These are phyloP conservation scores for Thinopyrum obtusiflorum DNA, from an alignment of 202 grass and related monocot genomes.

Conservation along the genomic window DNA sequence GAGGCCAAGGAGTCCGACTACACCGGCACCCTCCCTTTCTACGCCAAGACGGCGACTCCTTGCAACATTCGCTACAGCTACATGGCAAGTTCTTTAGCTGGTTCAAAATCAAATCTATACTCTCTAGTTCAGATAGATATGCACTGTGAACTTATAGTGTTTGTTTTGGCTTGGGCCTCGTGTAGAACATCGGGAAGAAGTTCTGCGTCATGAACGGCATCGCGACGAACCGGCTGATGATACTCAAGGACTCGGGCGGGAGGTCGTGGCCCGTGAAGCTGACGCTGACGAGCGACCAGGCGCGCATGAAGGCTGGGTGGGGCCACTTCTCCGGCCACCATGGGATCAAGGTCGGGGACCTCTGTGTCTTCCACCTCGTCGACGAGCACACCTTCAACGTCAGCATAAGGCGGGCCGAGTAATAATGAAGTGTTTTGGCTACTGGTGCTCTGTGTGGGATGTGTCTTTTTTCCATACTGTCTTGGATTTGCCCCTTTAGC, in stretches of 20 bases:
- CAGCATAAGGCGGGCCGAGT: neutral
- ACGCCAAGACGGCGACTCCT: neutral
- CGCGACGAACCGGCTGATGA: neutral
- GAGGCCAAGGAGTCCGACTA: neutral
- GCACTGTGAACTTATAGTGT: neutral
- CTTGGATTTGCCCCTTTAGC: neutral
- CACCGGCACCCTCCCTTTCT: neutral
- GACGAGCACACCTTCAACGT: conserved; percentile 6
- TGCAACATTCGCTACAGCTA: conserved; percentile 26
- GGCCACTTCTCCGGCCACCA: conserved; percentile 9
- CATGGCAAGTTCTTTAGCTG: conserved; percentile 1
- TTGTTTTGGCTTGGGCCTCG: neutral
- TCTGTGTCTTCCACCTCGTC: conserved; percentile 14
- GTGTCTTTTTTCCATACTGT: neutral
- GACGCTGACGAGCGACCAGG: conserved; percentile 15
- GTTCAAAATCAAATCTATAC: neutral
- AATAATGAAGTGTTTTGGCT: neutral
- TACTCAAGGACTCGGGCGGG: neutral
- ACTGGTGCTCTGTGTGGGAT: neutral
- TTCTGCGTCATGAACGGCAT: conserved; percentile 3
- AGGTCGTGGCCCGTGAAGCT: conserved; percentile 24
- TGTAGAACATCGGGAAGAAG: conserved; percentile 15
- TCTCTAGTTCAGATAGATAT: neutral
- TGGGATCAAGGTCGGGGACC: conserved; percentile 8
- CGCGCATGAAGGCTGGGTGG: conserved; percentile 10